Percentiles rank a stretch among this genome's conserved stretches.
phyloP scores from a whole-genome alignment of 176 grass and related monocot species.

The Triticum aestivum region IWGSC_CS_RefSeq_v2.1 NC_057803.1:753221242-753221741 shows the following conservation, averaged over 20 bases:
- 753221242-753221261: no score
- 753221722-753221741: constrained; percentile 42
- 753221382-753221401: background rate
- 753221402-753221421: background rate
- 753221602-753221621: constrained; percentile 47
- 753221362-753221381: no score
- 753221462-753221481: background rate
- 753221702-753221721: background rate
- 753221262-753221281: no score
- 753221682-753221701: background rate
- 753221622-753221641: constrained; percentile 58
- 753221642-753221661: constrained; percentile 12
- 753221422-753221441: background rate
- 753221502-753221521: background rate
- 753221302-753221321: no score
- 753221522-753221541: constrained; percentile 51
- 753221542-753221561: constrained; percentile 78
- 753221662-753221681: background rate
- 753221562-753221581: constrained; percentile 70
- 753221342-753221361: no score
- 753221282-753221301: no score
- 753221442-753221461: background rate
- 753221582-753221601: constrained; percentile 51
- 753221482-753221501: background rate
- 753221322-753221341: no score